These are phyloP conservation scores for Bertia moriformis DNA, from an alignment of 2,329 filamentous ascomycete genomes.

Conservation along the genomic window DNA sequence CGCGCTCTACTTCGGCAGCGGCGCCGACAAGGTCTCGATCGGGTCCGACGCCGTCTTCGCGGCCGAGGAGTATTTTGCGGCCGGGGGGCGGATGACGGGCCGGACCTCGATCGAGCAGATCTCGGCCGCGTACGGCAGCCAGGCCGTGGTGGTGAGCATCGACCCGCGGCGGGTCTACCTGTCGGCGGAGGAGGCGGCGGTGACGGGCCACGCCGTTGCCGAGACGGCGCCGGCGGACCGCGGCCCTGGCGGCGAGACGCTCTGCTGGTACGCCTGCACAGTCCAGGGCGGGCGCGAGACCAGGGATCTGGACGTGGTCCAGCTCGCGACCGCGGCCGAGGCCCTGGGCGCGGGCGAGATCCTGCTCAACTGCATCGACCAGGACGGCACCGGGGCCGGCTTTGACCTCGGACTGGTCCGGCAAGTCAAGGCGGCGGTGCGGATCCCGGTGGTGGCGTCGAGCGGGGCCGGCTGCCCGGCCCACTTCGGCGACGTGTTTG, in stretches of 20 bases:
- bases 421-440: constrained; percentile 71
- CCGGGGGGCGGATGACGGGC: constrained; percentile 55
- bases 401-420: constrained; percentile 86
- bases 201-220: constrained; percentile 60
- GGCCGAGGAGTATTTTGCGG: constrained; percentile 75
- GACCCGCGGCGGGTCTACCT: constrained; percentile 90
- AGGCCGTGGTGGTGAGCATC: constrained; percentile 89
- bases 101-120: constrained; percentile 92
- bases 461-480: constrained; percentile 77
- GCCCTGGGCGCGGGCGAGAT: constrained; percentile 93
- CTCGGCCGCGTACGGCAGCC: constrained; percentile 80
- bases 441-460: constrained; percentile 87
- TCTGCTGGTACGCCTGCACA: constrained; percentile 96
- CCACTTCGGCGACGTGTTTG: constrained; percentile 86
- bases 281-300: constrained; percentile 90
- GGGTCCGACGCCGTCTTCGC: constrained; percentile 87
- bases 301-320: constrained; percentile 81
- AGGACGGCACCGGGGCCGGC: constrained; percentile 83
- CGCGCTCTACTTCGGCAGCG: constrained; percentile 91
- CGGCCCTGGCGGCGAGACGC: constrained; percentile 65
- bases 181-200: constrained; percentile 47
- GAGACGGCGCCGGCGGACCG: constrained; percentile 49
- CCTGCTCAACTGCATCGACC: constrained; percentile 92
- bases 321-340: constrained; percentile 78
- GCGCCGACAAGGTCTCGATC: constrained; percentile 94